Evolutionary conservation across 768 basidiomycete genomes (phyloP), one percentile per base, ranked within the genome.

Genomic region (Kwoniella dejecticola): DNA sequence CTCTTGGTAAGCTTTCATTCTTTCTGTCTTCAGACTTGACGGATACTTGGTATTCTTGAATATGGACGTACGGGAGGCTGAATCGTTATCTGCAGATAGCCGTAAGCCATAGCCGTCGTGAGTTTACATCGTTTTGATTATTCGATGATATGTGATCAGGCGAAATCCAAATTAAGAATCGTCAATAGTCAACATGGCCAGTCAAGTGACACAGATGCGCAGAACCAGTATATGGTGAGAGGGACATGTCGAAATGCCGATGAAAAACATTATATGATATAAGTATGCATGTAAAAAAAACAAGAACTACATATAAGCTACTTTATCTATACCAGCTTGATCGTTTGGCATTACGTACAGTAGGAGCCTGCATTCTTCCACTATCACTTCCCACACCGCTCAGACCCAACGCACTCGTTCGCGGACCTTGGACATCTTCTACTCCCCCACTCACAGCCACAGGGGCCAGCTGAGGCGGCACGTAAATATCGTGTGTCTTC

Each of bases 11-110:
- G 61, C 49, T 60, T 60, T 36, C 33, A 15, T 12, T 41, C 23
- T 31, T 52, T 41, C 24, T 52, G 23, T 41, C 33, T 36, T 54
- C 38, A 53, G 33, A 52, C 53, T 66, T 60, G 45, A 40, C 40
- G 54, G 17, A 50, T 52, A 19, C 41, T 53, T 30, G 62, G 29
- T 15, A 29, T 30, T 29, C 31, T 46, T 55, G 33, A 47, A 24
- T 12, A n/a, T 41, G 27, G 44, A 75, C 74, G 54, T 50, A 75
- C 74, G 21, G 74, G 74, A 60, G 74, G 71, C 52, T 75, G 74
- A n/a, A 75, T 48, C 12, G 47, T 75, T 45, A 75, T 75, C 74
- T 75, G 45, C 24, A 11, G 26, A n/a, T 36, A 7, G 33, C 7
- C 33, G 33, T 7, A 7, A 7, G 33, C 7, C 33, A 36, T 15